These are phyloP conservation scores for Globisporangium abappressorium DNA, from an alignment of 352 stramenopile genomes.

Conservation along the genomic window DNA sequence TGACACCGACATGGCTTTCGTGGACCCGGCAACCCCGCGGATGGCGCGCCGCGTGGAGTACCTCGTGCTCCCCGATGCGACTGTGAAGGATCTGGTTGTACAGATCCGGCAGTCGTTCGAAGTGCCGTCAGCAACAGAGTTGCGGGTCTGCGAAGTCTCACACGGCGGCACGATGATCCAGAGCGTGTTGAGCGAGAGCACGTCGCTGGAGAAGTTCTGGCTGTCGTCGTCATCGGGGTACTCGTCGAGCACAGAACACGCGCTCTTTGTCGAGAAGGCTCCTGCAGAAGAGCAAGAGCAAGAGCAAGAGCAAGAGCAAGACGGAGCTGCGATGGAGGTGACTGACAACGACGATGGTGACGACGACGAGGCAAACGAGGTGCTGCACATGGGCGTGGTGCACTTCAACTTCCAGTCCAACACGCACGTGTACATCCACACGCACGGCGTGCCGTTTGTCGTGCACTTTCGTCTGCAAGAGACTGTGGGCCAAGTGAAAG, in stretches of 20 bases:
- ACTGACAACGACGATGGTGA: background rate
- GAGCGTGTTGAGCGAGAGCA: slow-evolving; percentile 35
- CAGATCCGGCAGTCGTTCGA: slow-evolving; percentile 47
- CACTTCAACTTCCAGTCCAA: slow-evolving; percentile 72
- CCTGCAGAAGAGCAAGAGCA: slow-evolving; percentile 23
- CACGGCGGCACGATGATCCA: slow-evolving; percentile 58
- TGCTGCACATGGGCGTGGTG: slow-evolving; percentile 58
- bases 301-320: slow-evolving; percentile 1
- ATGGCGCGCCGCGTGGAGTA: slow-evolving; percentile 51
- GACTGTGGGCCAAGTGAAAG: slow-evolving; percentile 62
- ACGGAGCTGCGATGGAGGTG: background rate
- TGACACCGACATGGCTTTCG: slow-evolving; percentile 52
- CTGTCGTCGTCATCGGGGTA: slow-evolving; percentile 22
- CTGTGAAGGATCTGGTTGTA: slow-evolving; percentile 44
- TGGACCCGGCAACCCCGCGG: slow-evolving; percentile 31
- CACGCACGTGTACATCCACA: slow-evolving; percentile 65
- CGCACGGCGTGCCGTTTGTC: slow-evolving; percentile 66
- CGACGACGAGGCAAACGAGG: slow-evolving; percentile 22
- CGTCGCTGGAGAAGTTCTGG: slow-evolving; percentile 53
- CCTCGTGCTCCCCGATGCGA: slow-evolving; percentile 53
- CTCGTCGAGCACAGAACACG: slow-evolving; percentile 27
- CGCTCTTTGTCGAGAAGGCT: slow-evolving; percentile 63
- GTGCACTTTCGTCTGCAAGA: slow-evolving; percentile 67
- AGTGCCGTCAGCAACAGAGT: slow-evolving; percentile 27
- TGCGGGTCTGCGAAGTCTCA: slow-evolving; percentile 65